Percentiles rank a stretch among this genome's conserved stretches.
These are phyloP conservation scores for Lichtheimia ramosa DNA, from an alignment of 371 early-diverging fungal species.

Conservation along the genomic window DNA sequence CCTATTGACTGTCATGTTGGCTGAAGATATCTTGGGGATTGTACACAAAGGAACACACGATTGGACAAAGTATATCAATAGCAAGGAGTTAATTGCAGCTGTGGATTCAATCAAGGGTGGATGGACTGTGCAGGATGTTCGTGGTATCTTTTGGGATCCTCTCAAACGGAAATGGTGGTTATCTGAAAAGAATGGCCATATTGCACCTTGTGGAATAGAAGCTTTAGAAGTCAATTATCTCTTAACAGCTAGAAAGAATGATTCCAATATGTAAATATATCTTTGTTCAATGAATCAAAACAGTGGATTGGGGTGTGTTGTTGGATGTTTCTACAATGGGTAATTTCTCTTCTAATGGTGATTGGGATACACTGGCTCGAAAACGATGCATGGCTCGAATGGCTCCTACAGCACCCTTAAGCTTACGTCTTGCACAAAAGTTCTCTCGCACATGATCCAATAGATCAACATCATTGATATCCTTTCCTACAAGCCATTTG, in stretches of 20 bases:
- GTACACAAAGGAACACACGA: conserved; percentile 91
- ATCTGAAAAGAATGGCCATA: conserved; percentile 27
- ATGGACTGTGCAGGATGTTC: conserved; percentile 45
- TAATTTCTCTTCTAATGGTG: too few relatives aligned
- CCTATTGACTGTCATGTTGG: conserved; percentile 78
- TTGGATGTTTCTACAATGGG: not conserved
- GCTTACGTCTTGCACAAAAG: conserved; percentile 55
- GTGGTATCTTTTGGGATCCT: conserved; percentile 51
- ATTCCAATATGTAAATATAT: not conserved
- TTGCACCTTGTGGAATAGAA: conserved; percentile 36
- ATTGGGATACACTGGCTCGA: conserved; percentile 12
- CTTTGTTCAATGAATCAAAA: not conserved
- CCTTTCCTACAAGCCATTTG: conserved; percentile 75
- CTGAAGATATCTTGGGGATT: conserved; percentile 79
- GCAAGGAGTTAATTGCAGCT: conserved; percentile 20
- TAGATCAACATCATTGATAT: conserved; percentile 65
- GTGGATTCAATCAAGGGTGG: conserved; percentile 34
- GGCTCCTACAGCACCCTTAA: conserved; percentile 42
- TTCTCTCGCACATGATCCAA: conserved; percentile 69
- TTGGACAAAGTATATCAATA: conserved; percentile 77
- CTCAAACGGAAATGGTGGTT: conserved; percentile 40
- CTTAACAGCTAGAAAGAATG: conserved; percentile 34
- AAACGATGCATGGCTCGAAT: conserved; percentile 40
- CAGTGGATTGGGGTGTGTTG: not conserved
- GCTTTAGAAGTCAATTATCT: conserved; percentile 51